These are phyloP conservation scores for Fusarium sp. DNA, from an alignment of 2,329 filamentous ascomycete genomes.

Conservation along the genomic window DNA sequence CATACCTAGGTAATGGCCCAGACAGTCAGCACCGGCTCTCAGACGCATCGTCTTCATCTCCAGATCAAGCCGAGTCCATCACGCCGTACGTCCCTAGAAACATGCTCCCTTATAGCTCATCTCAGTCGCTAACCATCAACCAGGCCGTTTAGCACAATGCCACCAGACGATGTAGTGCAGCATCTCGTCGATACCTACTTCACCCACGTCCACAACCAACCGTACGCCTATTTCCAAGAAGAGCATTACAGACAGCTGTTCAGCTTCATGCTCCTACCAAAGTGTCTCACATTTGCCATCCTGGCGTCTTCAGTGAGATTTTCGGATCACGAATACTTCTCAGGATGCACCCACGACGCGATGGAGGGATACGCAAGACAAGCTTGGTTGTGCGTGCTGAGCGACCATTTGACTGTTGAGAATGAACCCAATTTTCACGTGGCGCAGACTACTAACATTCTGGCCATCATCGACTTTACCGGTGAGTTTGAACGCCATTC, in stretches of 20 bases:
- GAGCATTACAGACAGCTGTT: background rate
- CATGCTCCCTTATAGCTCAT: rapidly evolving
- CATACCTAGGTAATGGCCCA: background rate
- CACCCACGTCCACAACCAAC: background rate
- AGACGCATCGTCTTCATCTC: background rate
- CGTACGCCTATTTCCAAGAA: background rate
- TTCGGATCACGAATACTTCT: background rate
- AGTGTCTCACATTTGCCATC: background rate
- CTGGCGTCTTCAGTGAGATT: background rate
- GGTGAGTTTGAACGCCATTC: background rate
- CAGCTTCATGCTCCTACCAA: background rate
- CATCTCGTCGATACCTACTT: background rate
- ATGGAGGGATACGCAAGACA: background rate
- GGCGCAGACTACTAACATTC: background rate
- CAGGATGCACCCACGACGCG: background rate
- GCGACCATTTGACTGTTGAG: background rate
- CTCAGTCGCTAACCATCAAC: rapidly evolving
- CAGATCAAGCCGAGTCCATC: background rate
- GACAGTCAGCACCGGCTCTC: background rate
- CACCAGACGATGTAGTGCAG: background rate
- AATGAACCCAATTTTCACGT: background rate
- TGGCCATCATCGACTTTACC: background rate
- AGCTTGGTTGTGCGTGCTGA: background rate
- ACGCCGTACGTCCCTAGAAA: background rate
- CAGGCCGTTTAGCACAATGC: background rate